These are phyloP conservation scores for Penicillium sp. DNA, from an alignment of 2,329 filamentous ascomycete species.

Conservation along the genomic window DNA sequence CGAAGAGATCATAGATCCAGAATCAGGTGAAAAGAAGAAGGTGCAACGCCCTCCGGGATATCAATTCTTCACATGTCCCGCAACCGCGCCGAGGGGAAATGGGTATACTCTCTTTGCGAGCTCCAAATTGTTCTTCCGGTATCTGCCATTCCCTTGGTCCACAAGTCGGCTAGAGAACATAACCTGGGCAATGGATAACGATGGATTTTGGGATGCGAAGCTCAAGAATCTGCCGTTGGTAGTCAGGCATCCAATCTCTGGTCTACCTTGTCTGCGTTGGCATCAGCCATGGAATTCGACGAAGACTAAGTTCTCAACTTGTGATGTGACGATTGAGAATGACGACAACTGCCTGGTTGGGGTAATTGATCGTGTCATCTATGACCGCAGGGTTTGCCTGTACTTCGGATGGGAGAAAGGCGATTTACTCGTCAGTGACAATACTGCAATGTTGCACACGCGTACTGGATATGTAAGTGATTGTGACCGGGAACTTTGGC, in stretches of 20 bases:
- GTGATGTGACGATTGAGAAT: conserved; percentile 47
- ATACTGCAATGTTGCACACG: conserved; percentile 36
- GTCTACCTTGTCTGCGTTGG: conserved; percentile 54
- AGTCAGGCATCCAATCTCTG: conserved; percentile 48
- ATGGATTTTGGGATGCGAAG: conserved; percentile 49
- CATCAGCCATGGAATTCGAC: conserved; percentile 57
- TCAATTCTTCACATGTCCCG: conserved; percentile 53
- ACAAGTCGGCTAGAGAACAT: conserved; percentile 18
- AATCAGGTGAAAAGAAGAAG: conserved; percentile 42
- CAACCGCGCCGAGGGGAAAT: conserved; percentile 49
- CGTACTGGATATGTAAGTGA: conserved; percentile 27
- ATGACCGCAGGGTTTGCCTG: conserved; percentile 54
- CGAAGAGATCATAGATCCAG: conserved; percentile 39
- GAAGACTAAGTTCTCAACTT: conserved; percentile 55
- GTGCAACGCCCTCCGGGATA: conserved; percentile 52
- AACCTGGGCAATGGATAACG: conserved; percentile 52
- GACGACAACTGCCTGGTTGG: conserved; percentile 40
- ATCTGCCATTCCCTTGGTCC: conserved; percentile 42
- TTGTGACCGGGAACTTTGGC: conserved; percentile 29
- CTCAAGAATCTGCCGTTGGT: conserved; percentile 51
- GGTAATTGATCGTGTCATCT: conserved; percentile 46
- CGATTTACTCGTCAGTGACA: conserved; percentile 57
- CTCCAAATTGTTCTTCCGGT: conserved; percentile 52
- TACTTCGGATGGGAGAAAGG: conserved; percentile 58
- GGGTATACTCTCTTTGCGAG: conserved; percentile 58